phyloP scores from a whole-genome alignment of 2,329 filamentous ascomycete genomes.

The Paraphaeosphaeria sporulosa region DNA sequence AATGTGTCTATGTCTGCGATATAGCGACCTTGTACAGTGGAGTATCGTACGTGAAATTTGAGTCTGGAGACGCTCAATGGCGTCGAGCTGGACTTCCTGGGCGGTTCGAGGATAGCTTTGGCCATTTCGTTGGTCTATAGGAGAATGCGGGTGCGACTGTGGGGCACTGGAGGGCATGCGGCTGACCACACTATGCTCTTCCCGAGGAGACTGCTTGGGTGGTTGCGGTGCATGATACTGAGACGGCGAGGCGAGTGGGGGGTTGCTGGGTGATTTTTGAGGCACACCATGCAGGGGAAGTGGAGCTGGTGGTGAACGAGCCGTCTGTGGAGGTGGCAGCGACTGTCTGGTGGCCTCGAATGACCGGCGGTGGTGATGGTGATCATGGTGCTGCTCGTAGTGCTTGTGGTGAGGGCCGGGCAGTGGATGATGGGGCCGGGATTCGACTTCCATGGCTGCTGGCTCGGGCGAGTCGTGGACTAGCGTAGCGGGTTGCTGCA shows the following conservation, averaged over 20 bases:
- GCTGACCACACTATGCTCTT: constrained; percentile 25
- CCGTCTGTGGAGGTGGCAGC: constrained; percentile 26
- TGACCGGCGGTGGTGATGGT: constrained; percentile 19
- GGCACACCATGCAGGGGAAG: constrained; percentile 21
- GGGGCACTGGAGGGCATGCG: constrained; percentile 22
- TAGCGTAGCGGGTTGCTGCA: constrained; percentile 32
- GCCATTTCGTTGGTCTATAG: constrained; percentile 33
- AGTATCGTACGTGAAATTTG: constrained; percentile 58
- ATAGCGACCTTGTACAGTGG: no score
- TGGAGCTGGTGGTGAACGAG: constrained; percentile 28
- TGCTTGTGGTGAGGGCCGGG: constrained; percentile 24
- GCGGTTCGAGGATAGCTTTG: constrained; percentile 39
- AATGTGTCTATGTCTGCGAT: no score
- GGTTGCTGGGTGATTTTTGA: constrained; percentile 28
- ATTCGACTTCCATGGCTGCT: constrained; percentile 40
- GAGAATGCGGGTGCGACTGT: constrained; percentile 21
- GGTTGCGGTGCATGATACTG: constrained; percentile 24
- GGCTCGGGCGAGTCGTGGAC: constrained; percentile 28
- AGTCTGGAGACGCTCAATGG: constrained; percentile 56
- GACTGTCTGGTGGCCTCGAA: constrained; percentile 29
- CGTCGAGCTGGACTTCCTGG: constrained; percentile 46
- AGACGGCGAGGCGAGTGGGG: constrained; percentile 22
- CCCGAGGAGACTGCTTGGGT: constrained; percentile 22
- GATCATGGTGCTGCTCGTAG: constrained; percentile 27
- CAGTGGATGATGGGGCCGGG: constrained; percentile 31